These are phyloP conservation scores for Pseudopyricularia javanii DNA, from an alignment of 2,329 filamentous ascomycete genomes.

Conservation along the genomic window DNA sequence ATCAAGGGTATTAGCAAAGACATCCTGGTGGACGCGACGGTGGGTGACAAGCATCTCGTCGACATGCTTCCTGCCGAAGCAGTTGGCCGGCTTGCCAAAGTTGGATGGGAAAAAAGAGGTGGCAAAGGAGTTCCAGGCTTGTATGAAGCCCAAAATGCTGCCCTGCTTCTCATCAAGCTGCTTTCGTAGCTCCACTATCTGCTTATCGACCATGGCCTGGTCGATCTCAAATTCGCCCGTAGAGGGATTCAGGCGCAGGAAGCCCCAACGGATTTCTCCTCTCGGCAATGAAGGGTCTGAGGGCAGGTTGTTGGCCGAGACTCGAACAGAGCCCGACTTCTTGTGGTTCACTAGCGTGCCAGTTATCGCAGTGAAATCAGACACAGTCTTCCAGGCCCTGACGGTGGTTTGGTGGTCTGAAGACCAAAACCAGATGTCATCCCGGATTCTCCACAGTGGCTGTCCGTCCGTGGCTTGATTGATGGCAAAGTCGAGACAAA, in stretches of 20 bases:
- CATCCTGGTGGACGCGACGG: constrained; percentile 27
- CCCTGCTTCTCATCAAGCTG: constrained; percentile 37
- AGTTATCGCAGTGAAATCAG: constrained; percentile 39
- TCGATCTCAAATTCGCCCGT: constrained; percentile 47
- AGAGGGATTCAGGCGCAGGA: constrained; percentile 39
- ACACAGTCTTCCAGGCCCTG: constrained; percentile 46
- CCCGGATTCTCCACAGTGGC: constrained; percentile 45
- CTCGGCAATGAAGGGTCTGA: constrained; percentile 25
- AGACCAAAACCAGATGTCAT: constrained; percentile 52
- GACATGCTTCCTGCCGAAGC: constrained; percentile 37
- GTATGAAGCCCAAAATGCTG: constrained; percentile 32
- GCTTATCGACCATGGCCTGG: constrained; percentile 41
- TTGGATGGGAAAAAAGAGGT: constrained; percentile 38
- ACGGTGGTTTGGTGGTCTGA: constrained; percentile 34
- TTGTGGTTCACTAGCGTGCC: constrained; percentile 41
- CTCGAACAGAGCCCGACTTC: constrained; percentile 35
- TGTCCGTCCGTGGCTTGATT: constrained; percentile 39
- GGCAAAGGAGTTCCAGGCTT: constrained; percentile 40
- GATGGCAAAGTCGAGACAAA: constrained; percentile 49
- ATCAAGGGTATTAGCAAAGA: constrained; percentile 22
- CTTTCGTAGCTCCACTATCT: constrained; percentile 44
- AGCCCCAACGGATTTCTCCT: constrained; percentile 40
- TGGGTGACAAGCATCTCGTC: constrained; percentile 38
- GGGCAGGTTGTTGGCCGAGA: constrained; percentile 15
- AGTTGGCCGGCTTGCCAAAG: constrained; percentile 38